Evolutionary conservation across 2,329 filamentous ascomycete species (phyloP).

Genomic region (Penicillium brevicompactum): DNA sequence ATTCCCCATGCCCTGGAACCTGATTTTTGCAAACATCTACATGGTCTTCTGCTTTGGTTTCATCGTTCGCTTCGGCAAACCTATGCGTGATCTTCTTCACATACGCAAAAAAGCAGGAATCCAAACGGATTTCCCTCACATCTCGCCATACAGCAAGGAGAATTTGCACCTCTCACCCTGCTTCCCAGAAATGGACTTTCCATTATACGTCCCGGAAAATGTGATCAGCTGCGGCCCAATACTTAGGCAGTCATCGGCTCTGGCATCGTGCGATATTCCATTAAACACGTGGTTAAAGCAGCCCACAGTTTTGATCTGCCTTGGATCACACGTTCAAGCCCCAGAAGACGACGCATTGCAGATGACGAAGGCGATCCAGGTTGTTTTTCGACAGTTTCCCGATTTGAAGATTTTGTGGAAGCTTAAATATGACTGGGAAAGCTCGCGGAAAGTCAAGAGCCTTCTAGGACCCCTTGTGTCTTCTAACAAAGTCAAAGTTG

Average conservation of each 20-base stretch:
- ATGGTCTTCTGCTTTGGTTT: constrained; percentile 32
- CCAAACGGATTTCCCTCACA: constrained; percentile 30
- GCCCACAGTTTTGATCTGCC: constrained; percentile 53
- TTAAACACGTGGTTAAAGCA: constrained; percentile 47
- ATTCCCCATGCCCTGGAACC: constrained; percentile 50
- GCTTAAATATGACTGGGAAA: constrained; percentile 27
- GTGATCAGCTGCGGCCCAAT: constrained; percentile 53
- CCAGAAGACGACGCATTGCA: constrained; percentile 30
- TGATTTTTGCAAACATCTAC: constrained; percentile 48
- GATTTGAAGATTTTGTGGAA: constrained; percentile 47
- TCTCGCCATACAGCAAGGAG: constrained; percentile 28
- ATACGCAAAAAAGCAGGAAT: constrained; percentile 30
- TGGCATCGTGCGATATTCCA: constrained; percentile 44
- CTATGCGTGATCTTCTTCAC: constrained; percentile 22
- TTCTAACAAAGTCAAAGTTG: constrained; percentile 12
- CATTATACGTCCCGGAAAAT: constrained; percentile 41
- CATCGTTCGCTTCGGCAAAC: constrained; percentile 9
- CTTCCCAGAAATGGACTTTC: constrained; percentile 45
- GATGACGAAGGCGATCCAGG: constrained; percentile 44
- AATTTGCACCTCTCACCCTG: constrained; percentile 33
- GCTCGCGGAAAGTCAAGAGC: constrained; percentile 10
- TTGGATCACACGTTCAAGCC: constrained; percentile 46
- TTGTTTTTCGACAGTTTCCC: constrained; percentile 41
- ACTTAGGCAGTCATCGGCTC: constrained; percentile 34
- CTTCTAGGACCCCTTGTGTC: constrained; percentile 13